Percentiles rank a stretch among this genome's conserved stretches.
These are phyloP conservation scores for Phytophthora gonapodyides DNA, from an alignment of 352 stramenopile species.

Conservation along the genomic window DNA sequence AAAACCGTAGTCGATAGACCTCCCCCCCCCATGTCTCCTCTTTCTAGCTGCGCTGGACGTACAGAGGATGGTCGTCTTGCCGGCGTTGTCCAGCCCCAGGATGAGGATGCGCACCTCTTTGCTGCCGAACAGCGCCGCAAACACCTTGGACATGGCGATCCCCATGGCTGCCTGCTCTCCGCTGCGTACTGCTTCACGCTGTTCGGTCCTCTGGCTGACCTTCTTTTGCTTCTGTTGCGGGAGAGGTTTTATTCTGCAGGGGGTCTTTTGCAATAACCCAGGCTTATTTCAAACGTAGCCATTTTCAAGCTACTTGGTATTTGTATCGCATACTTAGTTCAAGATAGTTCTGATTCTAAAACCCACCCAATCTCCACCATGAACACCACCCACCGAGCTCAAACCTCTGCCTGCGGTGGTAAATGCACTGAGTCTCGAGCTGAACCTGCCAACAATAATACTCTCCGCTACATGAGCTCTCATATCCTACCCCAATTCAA, in stretches of 20 bases:
- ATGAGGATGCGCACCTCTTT: conserved; percentile 99
- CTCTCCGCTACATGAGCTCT: too few species aligned
- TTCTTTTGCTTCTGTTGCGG: conserved; percentile 27
- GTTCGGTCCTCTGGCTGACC: conserved; percentile 10
- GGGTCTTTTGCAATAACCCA: not conserved
- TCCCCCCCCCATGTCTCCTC: not conserved
- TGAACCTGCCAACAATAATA: too few species aligned
- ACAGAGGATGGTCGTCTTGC: conserved; percentile 99
- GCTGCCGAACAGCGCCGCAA: conserved; percentile 97
- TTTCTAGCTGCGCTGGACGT: conserved; percentile 34
- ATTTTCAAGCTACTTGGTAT: too few species aligned
- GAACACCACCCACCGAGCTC: too few species aligned
- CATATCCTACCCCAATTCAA: too few species aligned
- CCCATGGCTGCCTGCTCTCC: conserved; percentile 84
- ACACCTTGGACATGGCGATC: conserved; percentile 97
- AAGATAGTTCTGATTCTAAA: too few species aligned
- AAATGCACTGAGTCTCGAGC: too few species aligned
- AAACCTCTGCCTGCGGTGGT: too few species aligned
- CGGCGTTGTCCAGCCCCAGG: conserved; percentile 99
- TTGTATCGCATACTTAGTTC: too few species aligned
- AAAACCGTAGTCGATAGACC: too few species aligned
- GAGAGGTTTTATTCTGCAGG: conserved; percentile 13
- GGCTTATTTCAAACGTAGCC: not conserved
- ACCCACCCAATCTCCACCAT: too few species aligned
- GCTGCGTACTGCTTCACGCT: conserved; percentile 1